Base-by-base conservation (phyloP, 2,329 filamentous ascomycete genomes). In the Alternaria triticimaculans region DNA sequence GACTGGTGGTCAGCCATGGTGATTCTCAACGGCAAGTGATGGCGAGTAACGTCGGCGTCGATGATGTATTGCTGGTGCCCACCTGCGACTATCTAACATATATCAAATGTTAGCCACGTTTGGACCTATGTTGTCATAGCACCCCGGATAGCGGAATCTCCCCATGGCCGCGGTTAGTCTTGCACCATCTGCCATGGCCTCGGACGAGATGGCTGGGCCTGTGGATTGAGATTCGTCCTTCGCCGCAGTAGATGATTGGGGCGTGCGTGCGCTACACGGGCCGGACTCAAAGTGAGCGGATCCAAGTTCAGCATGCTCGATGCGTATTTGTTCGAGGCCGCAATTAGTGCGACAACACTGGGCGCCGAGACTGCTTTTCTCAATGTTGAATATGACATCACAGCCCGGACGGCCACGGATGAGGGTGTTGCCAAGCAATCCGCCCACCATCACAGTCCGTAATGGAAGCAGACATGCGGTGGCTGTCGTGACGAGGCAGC, bases 1-100 rank as follows among this genome's bases (percentile, higher is more conserved):
- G 59, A 63, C 45, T 63, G 65, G 23, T 15, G 55, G 30, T 69
- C 62, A 62, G 66, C 66, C 72, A 71, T 72, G 62, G 30, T 62
- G 48, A 49, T 15, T 26, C 43, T 20, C 57, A 50, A 48, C 41
- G 55, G 45, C 62, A 55, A 10, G 50, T 45, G 25, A 45, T 58
- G 48, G 50, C 54, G 46, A 54, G 23, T 18, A 43, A 48, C n/a
- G 57, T 64, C 45, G 43, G 53, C 4, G 41, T 46, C 20, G 54
- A 20, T 21, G 41, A 28, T 23, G 41, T 33, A 18, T 18, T 37
- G 15, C 23, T 46, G 49, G 25, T 23, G 54, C 18, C 25, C 14
- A 48, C 11, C 8, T 48, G 26, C 7, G 43, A 14, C 44, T 10
- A 26, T 33, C n/a, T 28, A 41, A 55, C 18, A 37, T 59, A 62